Conservation (phyloP, 768 basidiomycete species). For the Tricholomella constricta region DNA sequence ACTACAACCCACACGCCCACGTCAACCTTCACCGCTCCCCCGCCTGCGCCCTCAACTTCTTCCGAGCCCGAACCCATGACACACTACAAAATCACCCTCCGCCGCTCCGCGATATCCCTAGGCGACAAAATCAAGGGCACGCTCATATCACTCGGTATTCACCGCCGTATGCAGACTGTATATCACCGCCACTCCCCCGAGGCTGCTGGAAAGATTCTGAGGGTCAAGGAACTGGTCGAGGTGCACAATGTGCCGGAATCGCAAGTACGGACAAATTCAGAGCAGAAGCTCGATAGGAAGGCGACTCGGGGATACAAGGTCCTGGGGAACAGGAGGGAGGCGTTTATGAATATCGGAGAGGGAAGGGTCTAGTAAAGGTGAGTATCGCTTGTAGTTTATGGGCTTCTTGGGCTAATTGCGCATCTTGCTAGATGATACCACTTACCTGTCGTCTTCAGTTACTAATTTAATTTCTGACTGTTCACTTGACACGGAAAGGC, state of each 20-base stretch:
- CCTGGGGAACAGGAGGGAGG: constrained; percentile 36
- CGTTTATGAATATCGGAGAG: constrained; percentile 31
- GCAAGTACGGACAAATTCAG: constrained; percentile 66
- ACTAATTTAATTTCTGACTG: neutral
- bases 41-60: neutral
- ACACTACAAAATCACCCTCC: constrained; percentile 88
- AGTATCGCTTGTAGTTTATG: neutral
- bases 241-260: constrained; percentile 80
- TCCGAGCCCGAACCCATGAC: constrained; percentile 43
- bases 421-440: neutral
- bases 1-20: neutral
- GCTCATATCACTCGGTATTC: constrained; percentile 79
- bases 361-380: constrained; percentile 9
- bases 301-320: constrained; percentile 71
- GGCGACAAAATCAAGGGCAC: constrained; percentile 72
- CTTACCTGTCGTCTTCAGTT: neutral
- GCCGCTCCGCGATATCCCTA: constrained; percentile 84
- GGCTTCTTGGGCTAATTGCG: neutral
- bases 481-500: neutral
- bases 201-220: constrained; percentile 83
- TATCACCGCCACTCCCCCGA: constrained; percentile 75
- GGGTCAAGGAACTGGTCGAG: constrained; percentile 86
- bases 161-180: constrained; percentile 82
- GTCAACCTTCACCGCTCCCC: neutral
- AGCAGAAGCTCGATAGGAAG: constrained; percentile 68